Conservation (phyloP, 495 filamentous ascomycete species). For the Talaromyces adpressus region DNA sequence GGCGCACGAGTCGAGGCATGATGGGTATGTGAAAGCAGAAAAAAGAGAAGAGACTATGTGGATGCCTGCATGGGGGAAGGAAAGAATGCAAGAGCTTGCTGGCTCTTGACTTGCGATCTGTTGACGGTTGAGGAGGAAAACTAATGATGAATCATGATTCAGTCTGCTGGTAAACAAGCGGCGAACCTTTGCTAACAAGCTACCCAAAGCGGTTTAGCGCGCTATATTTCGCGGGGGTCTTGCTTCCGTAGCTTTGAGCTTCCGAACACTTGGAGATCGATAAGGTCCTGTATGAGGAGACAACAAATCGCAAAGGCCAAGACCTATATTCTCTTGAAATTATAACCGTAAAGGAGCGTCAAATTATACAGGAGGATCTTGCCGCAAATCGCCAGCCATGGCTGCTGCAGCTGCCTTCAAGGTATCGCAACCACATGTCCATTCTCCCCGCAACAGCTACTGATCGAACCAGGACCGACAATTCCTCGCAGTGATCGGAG, state of each 20-base stretch:
- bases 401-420: constrained; percentile 33
- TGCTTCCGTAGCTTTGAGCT: not conserved
- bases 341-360: not conserved
- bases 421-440: constrained; percentile 18
- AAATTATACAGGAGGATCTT: not conserved
- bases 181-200: not conserved
- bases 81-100: not conserved
- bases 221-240: not conserved
- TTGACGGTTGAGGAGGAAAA: not conserved
- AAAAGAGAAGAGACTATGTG: not conserved
- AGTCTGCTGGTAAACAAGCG: not conserved
- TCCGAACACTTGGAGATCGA: not conserved
- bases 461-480: constrained; percentile 61
- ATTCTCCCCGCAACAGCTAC: constrained; percentile 5
- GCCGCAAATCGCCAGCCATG: constrained; percentile 17
- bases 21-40: constrained; percentile 9
- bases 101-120: not conserved
- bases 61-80: constrained; percentile 6
- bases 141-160: not conserved
- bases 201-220: constrained; percentile 4
- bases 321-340: not conserved
- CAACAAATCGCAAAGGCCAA: not conserved
- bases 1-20: constrained; percentile 77
- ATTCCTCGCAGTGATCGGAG: constrained; percentile 95
- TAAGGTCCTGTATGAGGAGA: not conserved